A percentile compares a stretch with the other conserved stretches of the same genome.
Evolutionary conservation across 2,329 filamentous ascomycete genomes (phyloP).

Genomic region (Cryphonectria parasitica): DNA sequence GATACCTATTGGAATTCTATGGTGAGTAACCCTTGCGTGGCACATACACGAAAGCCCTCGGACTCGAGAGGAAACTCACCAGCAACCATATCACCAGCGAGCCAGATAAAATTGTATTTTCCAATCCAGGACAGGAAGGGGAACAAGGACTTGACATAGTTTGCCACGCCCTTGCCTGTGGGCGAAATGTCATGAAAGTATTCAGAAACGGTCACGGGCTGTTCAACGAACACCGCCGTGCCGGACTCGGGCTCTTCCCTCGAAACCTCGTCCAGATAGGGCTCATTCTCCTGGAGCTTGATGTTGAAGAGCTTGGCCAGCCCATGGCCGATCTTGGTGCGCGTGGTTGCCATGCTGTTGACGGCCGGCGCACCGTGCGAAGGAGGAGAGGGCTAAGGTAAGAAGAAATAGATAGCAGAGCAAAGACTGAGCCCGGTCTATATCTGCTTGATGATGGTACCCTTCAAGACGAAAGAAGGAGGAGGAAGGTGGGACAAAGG

Average conservation of each 20-base stretch:
- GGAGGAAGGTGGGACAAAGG: not conserved
- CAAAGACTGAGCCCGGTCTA: constrained; percentile 7
- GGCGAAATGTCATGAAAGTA: constrained; percentile 72
- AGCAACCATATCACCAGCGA: constrained; percentile 85
- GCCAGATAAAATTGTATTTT: constrained; percentile 88
- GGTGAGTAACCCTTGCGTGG: constrained; percentile 15
- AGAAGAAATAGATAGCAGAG: constrained; percentile 5
- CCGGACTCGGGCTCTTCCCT: constrained; percentile 67
- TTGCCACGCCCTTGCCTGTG: constrained; percentile 51
- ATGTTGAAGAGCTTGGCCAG: constrained; percentile 83
- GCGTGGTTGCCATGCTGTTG: constrained; percentile 41
- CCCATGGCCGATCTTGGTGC: constrained; percentile 67
- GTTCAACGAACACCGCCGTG: constrained; percentile 79
- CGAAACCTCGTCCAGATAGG: constrained; percentile 64
- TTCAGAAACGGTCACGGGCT: constrained; percentile 74
- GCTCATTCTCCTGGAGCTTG: constrained; percentile 72
- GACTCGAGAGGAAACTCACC: constrained; percentile 53
- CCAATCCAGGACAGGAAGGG: constrained; percentile 89
- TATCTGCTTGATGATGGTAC: constrained; percentile 5
- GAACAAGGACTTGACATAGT: constrained; percentile 75
- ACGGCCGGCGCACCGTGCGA: constrained; percentile 17
- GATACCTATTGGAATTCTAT: constrained; percentile 41
- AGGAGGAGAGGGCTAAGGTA: not conserved
- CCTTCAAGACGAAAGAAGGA: not conserved
- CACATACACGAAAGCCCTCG: not conserved